A percentile compares a stretch with the other conserved stretches of the same genome.
These are phyloP conservation scores for Brassica hybrid DNA, from an alignment of 441 rosid species.

Conservation along the genomic window DNA sequence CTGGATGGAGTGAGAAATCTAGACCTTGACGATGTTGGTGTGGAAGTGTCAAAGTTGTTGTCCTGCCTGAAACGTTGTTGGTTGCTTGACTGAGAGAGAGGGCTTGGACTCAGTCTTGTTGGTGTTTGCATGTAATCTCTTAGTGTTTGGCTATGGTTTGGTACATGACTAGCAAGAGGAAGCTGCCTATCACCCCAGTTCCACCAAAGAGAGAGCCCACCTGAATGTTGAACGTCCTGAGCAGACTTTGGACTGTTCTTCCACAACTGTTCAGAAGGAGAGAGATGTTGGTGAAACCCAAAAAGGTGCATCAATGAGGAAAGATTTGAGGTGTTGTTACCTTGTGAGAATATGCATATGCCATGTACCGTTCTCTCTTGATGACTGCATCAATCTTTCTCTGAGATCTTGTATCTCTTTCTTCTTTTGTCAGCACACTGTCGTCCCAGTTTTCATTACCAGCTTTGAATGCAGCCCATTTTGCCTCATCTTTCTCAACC, in stretches of 20 bases:
- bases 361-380: constrained; percentile 89
- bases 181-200: constrained; percentile 83
- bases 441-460: constrained; percentile 82
- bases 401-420: constrained; percentile 73
- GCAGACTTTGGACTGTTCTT: constrained; percentile 60
- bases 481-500: constrained; percentile 59
- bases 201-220: constrained; percentile 93
- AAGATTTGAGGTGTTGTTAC: constrained; percentile 49
- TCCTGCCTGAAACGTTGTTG: constrained; percentile 47
- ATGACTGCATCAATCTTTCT: constrained; percentile 74
- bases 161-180: constrained; percentile 52
- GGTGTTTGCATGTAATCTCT: constrained; percentile 59
- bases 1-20: constrained; percentile 53
- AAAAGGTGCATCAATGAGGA: constrained; percentile 19
- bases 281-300: constrained; percentile 51
- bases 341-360: constrained; percentile 92
- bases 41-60: constrained; percentile 62
- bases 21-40: constrained; percentile 80
- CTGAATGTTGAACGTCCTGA: constrained; percentile 58
- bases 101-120: constrained; percentile 60
- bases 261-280: constrained; percentile 63
- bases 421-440: constrained; percentile 81
- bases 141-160: constrained; percentile 52
- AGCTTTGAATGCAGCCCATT: constrained; percentile 61
- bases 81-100: constrained; percentile 62